phyloP scores from a whole-genome alignment of 2,329 filamentous ascomycete genomes.

The Aspergillus transmontanensis region DNA sequence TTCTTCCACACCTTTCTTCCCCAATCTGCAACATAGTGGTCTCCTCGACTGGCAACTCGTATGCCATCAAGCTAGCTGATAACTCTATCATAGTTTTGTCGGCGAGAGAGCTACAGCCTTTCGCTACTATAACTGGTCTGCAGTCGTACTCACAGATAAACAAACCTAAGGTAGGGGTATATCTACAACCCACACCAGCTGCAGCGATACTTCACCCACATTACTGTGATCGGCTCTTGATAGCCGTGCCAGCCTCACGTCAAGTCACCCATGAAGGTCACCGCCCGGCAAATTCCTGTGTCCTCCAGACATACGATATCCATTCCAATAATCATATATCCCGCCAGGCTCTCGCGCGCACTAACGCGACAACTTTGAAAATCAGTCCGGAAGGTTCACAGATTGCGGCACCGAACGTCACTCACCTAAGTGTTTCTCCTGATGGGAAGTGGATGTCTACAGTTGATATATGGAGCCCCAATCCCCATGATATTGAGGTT shows the following conservation, averaged over 20 bases:
- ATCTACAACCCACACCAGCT: constrained; percentile 32
- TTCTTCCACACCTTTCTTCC: constrained; percentile 85
- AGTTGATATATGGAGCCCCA: constrained; percentile 85
- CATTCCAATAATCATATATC: constrained; percentile 73
- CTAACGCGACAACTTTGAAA: constrained; percentile 81
- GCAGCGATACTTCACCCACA: constrained; percentile 66
- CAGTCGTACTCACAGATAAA: constrained; percentile 58
- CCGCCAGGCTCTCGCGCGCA: constrained; percentile 87
- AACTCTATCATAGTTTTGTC: constrained; percentile 91
- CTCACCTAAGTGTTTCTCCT: constrained; percentile 71
- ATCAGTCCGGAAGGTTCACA: constrained; percentile 70
- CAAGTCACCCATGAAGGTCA: constrained; percentile 38
- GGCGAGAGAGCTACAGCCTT: constrained; percentile 84
- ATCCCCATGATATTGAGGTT: constrained; percentile 66
- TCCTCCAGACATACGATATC: constrained; percentile 85
- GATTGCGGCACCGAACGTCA: constrained; percentile 77
- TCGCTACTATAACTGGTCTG: constrained; percentile 79
- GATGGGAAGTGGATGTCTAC: constrained; percentile 91
- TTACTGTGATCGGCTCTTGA: constrained; percentile 64
- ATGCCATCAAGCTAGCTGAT: constrained; percentile 82
- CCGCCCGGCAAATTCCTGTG: constrained; percentile 55
- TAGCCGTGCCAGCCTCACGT: constrained; percentile 65
- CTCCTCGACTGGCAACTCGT: constrained; percentile 76
- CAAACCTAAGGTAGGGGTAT: constrained; percentile 47
- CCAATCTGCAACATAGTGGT: constrained; percentile 83